phyloP scores from a whole-genome alignment of 176 grass and related monocot genomes.

The Carex pumila region DNA sequence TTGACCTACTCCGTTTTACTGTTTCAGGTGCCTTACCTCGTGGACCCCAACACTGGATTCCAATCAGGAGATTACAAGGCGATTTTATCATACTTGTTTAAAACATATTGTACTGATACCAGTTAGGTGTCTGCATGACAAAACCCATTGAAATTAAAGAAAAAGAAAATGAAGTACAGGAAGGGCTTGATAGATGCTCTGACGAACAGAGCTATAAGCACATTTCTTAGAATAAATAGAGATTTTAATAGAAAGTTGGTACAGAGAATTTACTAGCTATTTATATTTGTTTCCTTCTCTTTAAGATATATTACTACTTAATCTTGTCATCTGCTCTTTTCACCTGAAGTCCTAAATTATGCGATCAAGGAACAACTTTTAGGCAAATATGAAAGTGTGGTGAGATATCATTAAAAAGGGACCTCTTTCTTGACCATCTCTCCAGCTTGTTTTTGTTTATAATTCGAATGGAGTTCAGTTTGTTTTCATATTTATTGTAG shows the following conservation, averaged over 20 bases:
- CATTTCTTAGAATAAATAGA: neutral
- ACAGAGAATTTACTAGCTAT: neutral
- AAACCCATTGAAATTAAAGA: neutral
- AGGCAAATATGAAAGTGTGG: neutral
- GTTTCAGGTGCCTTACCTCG: conserved; percentile 61
- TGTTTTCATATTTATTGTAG: no score
- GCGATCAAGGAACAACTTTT: neutral
- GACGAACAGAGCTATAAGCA: neutral
- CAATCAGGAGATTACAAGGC: conserved; percentile 58
- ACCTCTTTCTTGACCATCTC: no score
- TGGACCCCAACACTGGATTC: conserved; percentile 68
- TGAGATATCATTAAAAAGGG: neutral
- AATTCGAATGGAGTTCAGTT: no score
- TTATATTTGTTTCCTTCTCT: neutral
- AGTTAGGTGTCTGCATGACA: conserved; percentile 7
- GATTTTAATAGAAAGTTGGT: neutral
- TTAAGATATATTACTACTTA: neutral
- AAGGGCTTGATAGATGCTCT: neutral
- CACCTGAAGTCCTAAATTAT: neutral
- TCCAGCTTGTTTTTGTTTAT: no score
- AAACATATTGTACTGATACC: conserved; percentile 37
- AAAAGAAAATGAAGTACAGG: neutral
- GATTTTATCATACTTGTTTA: conserved; percentile 65
- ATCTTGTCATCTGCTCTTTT: neutral
- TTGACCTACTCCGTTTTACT: neutral